These are phyloP conservation scores for Sutorius australiensis DNA, from an alignment of 768 basidiomycete genomes.

Conservation along the genomic window DNA sequence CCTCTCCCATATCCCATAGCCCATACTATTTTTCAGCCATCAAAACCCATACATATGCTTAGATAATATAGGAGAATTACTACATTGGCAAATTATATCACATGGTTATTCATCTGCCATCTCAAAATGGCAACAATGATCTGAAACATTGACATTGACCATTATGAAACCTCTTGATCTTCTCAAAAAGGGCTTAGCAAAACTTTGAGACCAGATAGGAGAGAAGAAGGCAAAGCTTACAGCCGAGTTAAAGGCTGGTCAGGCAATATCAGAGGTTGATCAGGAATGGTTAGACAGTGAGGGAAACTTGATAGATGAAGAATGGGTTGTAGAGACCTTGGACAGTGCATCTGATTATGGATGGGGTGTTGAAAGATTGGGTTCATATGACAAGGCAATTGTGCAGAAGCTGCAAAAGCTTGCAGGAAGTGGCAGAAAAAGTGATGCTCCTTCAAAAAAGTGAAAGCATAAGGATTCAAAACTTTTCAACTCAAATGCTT, in stretches of 20 bases:
- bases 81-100: not conserved
- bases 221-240: slow-evolving; percentile 8
- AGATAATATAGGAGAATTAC: not conserved
- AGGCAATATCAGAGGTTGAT: slow-evolving; percentile 13
- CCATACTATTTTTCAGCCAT: not conserved
- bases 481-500: too few relatives aligned
- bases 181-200: slow-evolving; percentile 17
- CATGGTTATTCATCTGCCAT: not conserved
- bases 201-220: slow-evolving; percentile 9
- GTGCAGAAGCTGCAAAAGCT: not conserved
- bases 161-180: slow-evolving; percentile 10
- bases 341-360: slow-evolving; percentile 6
- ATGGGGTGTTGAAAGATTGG: not conserved
- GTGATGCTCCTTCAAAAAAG: not conserved
- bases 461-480: not conserved
- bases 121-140: not conserved
- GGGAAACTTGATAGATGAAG: slow-evolving; percentile 2
- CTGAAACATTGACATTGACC: slow-evolving; percentile 2
- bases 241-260: slow-evolving; percentile 1
- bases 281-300: slow-evolving; percentile 18
- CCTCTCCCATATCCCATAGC: not conserved
- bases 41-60: slow-evolving; percentile 8
- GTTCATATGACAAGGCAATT: not conserved
- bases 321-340: not conserved
- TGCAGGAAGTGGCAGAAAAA: not conserved